phyloP scores from a whole-genome alignment of 345 rosid species.

The Acer negundo region DNA sequence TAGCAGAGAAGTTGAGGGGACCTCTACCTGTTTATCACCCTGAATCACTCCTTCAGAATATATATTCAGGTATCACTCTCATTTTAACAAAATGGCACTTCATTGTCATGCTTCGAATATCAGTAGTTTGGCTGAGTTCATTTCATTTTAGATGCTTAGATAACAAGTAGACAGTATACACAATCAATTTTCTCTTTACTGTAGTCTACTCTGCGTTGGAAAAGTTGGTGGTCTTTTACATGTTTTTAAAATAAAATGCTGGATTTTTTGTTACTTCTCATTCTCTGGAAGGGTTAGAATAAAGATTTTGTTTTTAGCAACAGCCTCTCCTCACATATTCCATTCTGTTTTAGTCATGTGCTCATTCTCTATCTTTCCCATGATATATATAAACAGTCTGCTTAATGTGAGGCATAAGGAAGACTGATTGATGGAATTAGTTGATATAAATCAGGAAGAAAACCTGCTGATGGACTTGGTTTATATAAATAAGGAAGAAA shows the following conservation, averaged over 20 bases:
- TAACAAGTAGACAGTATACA: not conserved
- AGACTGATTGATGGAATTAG: not conserved
- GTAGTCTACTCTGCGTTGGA: not conserved
- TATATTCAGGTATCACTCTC: constrained; percentile 66
- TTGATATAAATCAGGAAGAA: not conserved
- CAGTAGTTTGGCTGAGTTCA: not conserved
- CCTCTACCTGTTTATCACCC: constrained; percentile 77
- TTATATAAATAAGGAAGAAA: not conserved
- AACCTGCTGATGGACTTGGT: not conserved
- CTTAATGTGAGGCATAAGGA: not conserved
- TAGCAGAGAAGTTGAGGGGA: constrained; percentile 58
- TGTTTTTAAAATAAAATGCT: not conserved
- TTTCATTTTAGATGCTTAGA: constrained; percentile 10
- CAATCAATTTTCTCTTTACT: not conserved
- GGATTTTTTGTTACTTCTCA: not conserved
- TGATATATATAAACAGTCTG: not conserved
- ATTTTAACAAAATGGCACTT: not conserved
- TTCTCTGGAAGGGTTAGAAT: not conserved
- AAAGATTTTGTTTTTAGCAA: not conserved
- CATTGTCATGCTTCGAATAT: not conserved
- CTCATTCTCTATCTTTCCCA: not conserved
- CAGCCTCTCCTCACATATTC: not conserved
- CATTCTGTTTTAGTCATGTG: not conserved
- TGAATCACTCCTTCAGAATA: constrained; percentile 64
- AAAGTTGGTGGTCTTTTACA: not conserved